Conservation (phyloP, 305 asterid genomes). For the Vinca major region DNA sequence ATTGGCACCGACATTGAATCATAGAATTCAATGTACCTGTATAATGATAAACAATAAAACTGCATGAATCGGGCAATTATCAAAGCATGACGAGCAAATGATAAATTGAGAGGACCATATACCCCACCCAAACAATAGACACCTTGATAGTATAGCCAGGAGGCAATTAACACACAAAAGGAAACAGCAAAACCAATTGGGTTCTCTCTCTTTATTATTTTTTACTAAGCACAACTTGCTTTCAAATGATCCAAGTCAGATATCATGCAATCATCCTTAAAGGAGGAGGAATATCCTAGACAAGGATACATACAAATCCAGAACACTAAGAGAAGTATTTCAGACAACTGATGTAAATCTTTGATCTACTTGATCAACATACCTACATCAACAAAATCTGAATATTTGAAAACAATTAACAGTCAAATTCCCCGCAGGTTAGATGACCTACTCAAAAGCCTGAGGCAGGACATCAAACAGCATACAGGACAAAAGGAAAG, state of each 20-base stretch:
- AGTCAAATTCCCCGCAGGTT: not conserved
- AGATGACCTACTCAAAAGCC: not conserved
- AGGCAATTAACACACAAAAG: not conserved
- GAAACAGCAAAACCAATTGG: not conserved
- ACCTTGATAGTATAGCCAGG: not conserved
- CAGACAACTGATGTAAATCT: not conserved
- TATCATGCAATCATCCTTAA: not conserved
- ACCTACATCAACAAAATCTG: not conserved
- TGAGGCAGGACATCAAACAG: not conserved
- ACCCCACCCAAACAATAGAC: not conserved
- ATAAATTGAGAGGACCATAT: not conserved
- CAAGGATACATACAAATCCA: not conserved
- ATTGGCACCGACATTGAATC: conserved; percentile 96
- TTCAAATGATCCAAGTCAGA: not conserved
- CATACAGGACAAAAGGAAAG: not conserved
- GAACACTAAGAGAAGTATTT: not conserved
- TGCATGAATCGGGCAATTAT: not conserved
- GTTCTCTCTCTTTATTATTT: not conserved
- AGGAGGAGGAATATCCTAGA: not conserved
- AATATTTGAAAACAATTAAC: not conserved
- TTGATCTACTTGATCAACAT: not conserved
- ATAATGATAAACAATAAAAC: not conserved
- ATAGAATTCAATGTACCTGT: conserved; percentile 90
- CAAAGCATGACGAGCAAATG: not conserved
- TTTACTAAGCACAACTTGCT: not conserved